These are phyloP conservation scores for Antitrichia curtipendula DNA, from an alignment of 225 moss, liverwort and hornwort genomes.

Conservation along the genomic window DNA sequence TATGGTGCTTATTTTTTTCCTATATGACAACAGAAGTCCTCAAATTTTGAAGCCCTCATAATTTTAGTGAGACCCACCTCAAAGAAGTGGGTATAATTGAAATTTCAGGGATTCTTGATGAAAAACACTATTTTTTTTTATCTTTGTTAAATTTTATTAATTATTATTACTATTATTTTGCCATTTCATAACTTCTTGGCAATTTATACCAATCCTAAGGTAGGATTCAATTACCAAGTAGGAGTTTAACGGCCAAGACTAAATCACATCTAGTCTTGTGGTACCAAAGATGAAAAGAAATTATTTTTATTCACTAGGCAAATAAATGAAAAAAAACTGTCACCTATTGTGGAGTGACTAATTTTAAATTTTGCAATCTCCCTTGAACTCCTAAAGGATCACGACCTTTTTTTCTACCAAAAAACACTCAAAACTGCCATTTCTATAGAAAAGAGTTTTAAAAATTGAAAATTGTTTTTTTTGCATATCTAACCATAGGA, in stretches of 20 bases:
- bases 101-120: rapidly evolving
- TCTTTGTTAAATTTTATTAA: too few species aligned
- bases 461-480: too few species aligned
- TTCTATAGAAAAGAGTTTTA: too few species aligned
- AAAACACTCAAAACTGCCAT: too few species aligned
- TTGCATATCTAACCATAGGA: too few species aligned
- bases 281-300: rapidly evolving
- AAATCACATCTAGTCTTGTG: too few species aligned
- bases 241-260: rapidly evolving
- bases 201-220: not conserved
- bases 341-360: rapidly evolving
- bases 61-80: not conserved
- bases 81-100: rapidly evolving
- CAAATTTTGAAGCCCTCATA: rapidly evolving
- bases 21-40: rapidly evolving
- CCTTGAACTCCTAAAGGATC: too few species aligned
- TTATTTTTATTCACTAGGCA: not conserved
- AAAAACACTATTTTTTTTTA: not conserved
- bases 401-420: too few species aligned
- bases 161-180: too few species aligned
- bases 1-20: rapidly evolving
- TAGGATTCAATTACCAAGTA: too few species aligned
- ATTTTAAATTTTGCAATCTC: too few species aligned
- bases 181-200: not conserved
- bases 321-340: too few species aligned